These are phyloP conservation scores for Xylaria intraflava DNA, from an alignment of 495 filamentous ascomycete species.

Conservation along the genomic window DNA sequence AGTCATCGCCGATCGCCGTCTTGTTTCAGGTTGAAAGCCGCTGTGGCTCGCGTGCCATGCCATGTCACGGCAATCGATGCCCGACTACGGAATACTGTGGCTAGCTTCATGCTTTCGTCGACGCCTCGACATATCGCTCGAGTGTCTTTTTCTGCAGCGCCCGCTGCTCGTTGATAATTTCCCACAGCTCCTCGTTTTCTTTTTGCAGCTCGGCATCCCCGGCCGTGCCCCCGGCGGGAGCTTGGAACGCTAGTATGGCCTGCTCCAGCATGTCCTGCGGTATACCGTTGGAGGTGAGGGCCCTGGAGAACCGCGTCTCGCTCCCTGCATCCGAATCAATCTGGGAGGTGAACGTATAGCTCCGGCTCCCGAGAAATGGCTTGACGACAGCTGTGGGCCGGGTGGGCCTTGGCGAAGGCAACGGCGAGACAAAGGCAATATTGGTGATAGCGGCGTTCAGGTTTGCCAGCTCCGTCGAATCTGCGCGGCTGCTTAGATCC, in stretches of 20 bases:
- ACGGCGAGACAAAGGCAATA: slow-evolving; percentile 59
- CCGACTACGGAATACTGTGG: too few species aligned
- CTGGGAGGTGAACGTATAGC: slow-evolving; percentile 64
- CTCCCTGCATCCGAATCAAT: slow-evolving; percentile 38
- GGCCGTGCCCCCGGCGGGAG: slow-evolving; percentile 20
- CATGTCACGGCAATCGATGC: too few species aligned
- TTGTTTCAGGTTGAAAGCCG: not conserved
- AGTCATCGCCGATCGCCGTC: too few species aligned
- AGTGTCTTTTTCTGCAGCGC: slow-evolving; percentile 43
- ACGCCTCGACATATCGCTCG: slow-evolving; percentile 37
- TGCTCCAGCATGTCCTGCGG: slow-evolving; percentile 29
- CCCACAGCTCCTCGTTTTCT: slow-evolving; percentile 47
- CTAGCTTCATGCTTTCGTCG: slow-evolving; percentile 18
- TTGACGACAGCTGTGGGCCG: slow-evolving; percentile 61
- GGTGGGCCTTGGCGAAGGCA: slow-evolving; percentile 42
- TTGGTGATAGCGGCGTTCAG: slow-evolving; percentile 76
- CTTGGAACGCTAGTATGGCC: slow-evolving; percentile 33
- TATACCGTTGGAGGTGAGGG: slow-evolving; percentile 34
- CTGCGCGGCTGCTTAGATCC: slow-evolving; percentile 65
- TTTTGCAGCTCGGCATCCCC: slow-evolving; percentile 38
- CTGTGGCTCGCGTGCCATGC: not conserved
- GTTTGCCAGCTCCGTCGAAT: slow-evolving; percentile 54
- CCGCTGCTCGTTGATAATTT: slow-evolving; percentile 43
- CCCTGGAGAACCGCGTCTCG: slow-evolving; percentile 32
- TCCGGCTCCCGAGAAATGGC: slow-evolving; percentile 58